A percentile compares a stretch with the other conserved stretches of the same genome.
Evolutionary conservation across 1,139 yeast species (phyloP).

Genomic region (Kazachstania sp.): DNA sequence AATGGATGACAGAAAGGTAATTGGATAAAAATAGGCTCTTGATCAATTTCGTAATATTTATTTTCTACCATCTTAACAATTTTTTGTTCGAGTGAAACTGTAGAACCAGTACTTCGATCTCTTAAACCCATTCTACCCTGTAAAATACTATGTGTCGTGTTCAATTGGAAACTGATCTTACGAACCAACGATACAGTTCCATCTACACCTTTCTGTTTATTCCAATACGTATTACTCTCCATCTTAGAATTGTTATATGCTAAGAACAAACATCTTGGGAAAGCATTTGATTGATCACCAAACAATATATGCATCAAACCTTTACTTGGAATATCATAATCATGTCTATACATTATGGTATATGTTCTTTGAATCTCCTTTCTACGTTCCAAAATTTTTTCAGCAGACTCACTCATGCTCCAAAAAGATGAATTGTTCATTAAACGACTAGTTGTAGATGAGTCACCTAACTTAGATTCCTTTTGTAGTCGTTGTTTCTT

Average conservation of each 20-base stretch:
- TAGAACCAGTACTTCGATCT: neutral
- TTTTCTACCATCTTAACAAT: conserved; percentile 33
- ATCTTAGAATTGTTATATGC: conserved; percentile 15
- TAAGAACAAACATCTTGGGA: conserved; percentile 23
- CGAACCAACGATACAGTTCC: conserved; percentile 14
- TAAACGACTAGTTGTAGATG: neutral
- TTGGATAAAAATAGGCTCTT: conserved; percentile 31
- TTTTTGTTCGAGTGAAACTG: conserved; percentile 33
- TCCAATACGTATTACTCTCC: conserved; percentile 17
- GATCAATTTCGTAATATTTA: conserved; percentile 28
- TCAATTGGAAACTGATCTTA: conserved; percentile 22
- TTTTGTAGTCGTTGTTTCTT: neutral
- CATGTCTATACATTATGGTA: conserved; percentile 30
- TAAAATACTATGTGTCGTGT: conserved; percentile 27
- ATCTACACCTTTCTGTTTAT: conserved; percentile 7
- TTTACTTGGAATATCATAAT: conserved; percentile 60
- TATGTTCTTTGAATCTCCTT: conserved; percentile 24
- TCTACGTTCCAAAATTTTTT: conserved; percentile 15
- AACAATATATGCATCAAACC: conserved; percentile 74
- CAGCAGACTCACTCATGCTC: conserved; percentile 17
- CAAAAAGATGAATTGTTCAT: conserved; percentile 15
- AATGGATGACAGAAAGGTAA: conserved; percentile 51
- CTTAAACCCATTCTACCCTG: conserved; percentile 6
- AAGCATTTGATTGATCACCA: conserved; percentile 62
- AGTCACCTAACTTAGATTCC: neutral